phyloP scores from a whole-genome alignment of 192 early-diverging fungal species.

The Coemansia sp. region DNA sequence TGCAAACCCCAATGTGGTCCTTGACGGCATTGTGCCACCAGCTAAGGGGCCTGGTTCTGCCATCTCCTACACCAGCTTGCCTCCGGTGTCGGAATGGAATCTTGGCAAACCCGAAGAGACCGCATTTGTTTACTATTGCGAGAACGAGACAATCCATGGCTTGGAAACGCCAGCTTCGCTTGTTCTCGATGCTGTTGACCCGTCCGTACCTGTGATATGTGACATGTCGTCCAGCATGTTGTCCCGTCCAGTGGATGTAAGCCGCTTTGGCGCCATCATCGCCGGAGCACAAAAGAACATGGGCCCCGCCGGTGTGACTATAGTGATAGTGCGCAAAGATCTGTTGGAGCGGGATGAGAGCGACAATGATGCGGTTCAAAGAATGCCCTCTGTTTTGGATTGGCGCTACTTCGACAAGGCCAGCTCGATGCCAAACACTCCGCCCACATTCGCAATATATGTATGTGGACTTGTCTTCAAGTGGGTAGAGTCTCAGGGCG shows the following conservation, averaged over 20 bases:
- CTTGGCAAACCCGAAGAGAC: conserved; percentile 67
- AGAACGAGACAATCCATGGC: conserved; percentile 98
- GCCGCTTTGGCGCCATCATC: conserved; percentile 84
- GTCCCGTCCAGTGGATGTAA: conserved; percentile 77
- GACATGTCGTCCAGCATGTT: conserved; percentile 91
- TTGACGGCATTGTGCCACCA: conserved; percentile 65
- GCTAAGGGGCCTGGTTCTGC: conserved; percentile 43
- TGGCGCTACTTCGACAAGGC: conserved; percentile 81
- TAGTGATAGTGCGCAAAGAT: conserved; percentile 92
- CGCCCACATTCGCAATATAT: conserved; percentile 93
- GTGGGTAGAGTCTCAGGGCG: conserved; percentile 65
- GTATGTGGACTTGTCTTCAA: conserved; percentile 89
- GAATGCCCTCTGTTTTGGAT: conserved; percentile 81
- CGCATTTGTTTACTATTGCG: conserved; percentile 94
- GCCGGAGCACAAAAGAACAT: conserved; percentile 99
- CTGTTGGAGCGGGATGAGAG: conserved; percentile 66
- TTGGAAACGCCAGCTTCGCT: conserved; percentile 70
- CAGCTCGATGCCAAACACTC: conserved; percentile 94
- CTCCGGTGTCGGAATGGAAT: conserved; percentile 65
- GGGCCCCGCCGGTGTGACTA: conserved; percentile 87
- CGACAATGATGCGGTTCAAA: conserved; percentile 42
- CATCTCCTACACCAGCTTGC: conserved; percentile 57
- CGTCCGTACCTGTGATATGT: conserved; percentile 79
- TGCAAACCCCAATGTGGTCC: conserved; percentile 77
- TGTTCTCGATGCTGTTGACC: conserved; percentile 48